Conservation (phyloP, 352 stramenopile species). For the Thalassiosira exigua region DNA sequence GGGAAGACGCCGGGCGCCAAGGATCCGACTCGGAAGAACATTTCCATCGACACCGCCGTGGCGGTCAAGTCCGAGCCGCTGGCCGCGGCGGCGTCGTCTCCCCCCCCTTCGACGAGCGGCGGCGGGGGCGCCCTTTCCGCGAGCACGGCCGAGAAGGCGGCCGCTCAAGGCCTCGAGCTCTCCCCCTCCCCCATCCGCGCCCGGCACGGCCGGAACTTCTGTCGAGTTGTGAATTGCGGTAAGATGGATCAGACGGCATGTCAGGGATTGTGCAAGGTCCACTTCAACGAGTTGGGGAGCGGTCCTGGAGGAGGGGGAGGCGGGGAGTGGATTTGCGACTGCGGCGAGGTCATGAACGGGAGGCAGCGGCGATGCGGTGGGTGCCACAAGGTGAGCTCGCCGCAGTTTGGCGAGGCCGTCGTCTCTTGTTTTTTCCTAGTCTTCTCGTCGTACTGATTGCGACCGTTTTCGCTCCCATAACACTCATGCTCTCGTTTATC, state of each 20-base stretch:
- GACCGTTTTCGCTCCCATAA: too few relatives aligned
- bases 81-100: too few relatives aligned
- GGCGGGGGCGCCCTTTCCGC: background rate
- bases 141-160: background rate
- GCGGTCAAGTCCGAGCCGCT: background rate
- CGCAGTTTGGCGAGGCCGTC: background rate
- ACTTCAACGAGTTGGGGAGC: slow-evolving; percentile 36
- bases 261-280: slow-evolving; percentile 51
- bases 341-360: slow-evolving; percentile 13
- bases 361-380: slow-evolving; percentile 37
- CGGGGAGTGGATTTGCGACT: slow-evolving; percentile 37
- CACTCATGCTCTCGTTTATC: background rate
- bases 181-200: background rate
- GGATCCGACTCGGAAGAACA: background rate
- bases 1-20: background rate
- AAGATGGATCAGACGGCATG: slow-evolving; percentile 50
- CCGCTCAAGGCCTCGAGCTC: background rate
- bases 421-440: too few relatives aligned
- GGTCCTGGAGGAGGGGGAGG: background rate
- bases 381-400: slow-evolving; percentile 32
- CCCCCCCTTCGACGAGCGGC: background rate
- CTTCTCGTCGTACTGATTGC: too few relatives aligned
- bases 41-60: background rate
- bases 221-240: slow-evolving; percentile 35
- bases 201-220: slow-evolving; percentile 19